Conservation (phyloP, 306 rosid genomes). For the Macrotyloma uniflorum region DNA sequence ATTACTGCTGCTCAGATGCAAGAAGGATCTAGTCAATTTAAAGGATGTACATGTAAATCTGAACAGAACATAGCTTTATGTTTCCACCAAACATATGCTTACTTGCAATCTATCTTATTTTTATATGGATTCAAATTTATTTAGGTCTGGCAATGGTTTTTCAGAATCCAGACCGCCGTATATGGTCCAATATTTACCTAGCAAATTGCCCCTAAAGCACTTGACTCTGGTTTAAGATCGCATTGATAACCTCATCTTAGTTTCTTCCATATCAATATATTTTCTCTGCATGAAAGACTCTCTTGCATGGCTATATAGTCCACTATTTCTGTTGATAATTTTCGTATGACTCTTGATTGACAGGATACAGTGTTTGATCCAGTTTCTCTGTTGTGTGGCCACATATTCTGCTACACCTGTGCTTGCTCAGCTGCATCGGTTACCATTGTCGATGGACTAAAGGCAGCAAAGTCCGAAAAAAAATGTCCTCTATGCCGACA, state of each 20-base stretch:
- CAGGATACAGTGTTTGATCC: constrained; percentile 98
- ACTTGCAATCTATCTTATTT: not conserved
- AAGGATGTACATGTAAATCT: not conserved
- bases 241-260: constrained; percentile 15
- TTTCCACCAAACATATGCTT: constrained; percentile 5
- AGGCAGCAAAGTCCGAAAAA: constrained; percentile 54
- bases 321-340: not conserved
- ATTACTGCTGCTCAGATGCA: not conserved
- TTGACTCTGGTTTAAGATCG: constrained; percentile 10
- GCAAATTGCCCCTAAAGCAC: not conserved
- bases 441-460: constrained; percentile 73
- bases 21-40: not conserved
- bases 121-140: not conserved
- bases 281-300: not conserved
- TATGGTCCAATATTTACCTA: constrained; percentile 22
- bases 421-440: constrained; percentile 91
- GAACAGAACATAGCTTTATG: not conserved
- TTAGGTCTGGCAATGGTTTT: not conserved
- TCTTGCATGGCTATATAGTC: not conserved
- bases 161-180: constrained; percentile 22
- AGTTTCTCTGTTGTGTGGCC: constrained; percentile 85
- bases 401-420: constrained; percentile 86
- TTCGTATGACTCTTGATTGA: constrained; percentile 20
- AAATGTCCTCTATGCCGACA: constrained; percentile 90
- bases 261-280: not conserved